A percentile compares a stretch with the other conserved stretches of the same genome.
phyloP scores from a whole-genome alignment of 2,329 filamentous ascomycete species.

The Ilyonectria mors-panacis region DNA sequence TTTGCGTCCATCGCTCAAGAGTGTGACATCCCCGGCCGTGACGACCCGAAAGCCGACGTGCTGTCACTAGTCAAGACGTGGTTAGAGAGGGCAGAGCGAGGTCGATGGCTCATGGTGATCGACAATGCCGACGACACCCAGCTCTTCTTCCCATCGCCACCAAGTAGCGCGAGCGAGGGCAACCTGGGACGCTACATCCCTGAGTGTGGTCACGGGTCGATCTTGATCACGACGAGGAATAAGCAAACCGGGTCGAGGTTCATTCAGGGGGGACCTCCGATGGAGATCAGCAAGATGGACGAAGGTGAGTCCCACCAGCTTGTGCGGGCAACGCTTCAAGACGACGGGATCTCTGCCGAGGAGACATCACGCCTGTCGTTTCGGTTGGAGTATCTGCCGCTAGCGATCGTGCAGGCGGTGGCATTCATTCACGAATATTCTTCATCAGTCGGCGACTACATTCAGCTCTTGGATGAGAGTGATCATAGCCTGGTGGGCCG shows the following conservation, averaged over 20 bases:
- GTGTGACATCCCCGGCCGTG: conserved; percentile 45
- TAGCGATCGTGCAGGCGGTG: conserved; percentile 52
- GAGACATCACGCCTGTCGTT: conserved; percentile 40
- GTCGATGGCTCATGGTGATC: conserved; percentile 34
- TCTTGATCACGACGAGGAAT: conserved; percentile 55
- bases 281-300: conserved; percentile 50
- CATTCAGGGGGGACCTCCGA: conserved; percentile 31
- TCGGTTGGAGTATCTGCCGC: conserved; percentile 50
- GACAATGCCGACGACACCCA: conserved; percentile 31
- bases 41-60: conserved; percentile 44
- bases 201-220: conserved; percentile 46
- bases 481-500: conserved; percentile 34
- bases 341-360: background rate
- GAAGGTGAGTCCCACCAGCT: conserved; percentile 46
- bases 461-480: conserved; percentile 45
- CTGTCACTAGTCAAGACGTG: conserved; percentile 49
- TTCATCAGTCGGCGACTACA: conserved; percentile 43
- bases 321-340: conserved; percentile 35
- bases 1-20: conserved; percentile 52
- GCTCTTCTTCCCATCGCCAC: conserved; percentile 27
- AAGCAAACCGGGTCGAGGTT: conserved; percentile 49
- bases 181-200: conserved; percentile 39
- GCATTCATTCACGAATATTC: conserved; percentile 50
- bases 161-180: background rate
- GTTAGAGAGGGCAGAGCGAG: conserved; percentile 40